Conservation (phyloP, 306 rosid genomes). For the Inga oerstediana region DNA sequence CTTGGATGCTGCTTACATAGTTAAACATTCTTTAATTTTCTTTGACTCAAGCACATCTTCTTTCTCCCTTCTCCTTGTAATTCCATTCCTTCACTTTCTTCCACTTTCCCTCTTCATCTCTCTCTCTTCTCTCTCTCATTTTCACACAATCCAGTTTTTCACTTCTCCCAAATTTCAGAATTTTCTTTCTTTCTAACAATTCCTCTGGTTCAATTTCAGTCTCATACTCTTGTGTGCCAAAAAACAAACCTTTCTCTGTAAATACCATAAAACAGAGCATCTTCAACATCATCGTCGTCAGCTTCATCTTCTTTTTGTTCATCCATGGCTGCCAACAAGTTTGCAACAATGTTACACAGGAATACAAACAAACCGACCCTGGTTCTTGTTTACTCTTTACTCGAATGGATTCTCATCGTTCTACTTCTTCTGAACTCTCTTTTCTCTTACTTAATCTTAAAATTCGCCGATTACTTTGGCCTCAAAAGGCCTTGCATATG, state of each 20-base stretch:
- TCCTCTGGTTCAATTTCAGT: constrained; percentile 26
- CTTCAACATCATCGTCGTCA: neutral
- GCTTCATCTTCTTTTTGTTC: neutral
- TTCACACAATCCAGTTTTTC: constrained; percentile 33
- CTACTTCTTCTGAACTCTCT: constrained; percentile 83
- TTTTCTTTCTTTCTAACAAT: neutral
- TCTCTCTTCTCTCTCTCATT: constrained; percentile 5
- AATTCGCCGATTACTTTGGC: constrained; percentile 83
- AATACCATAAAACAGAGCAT: constrained; percentile 47
- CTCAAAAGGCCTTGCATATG: constrained; percentile 85
- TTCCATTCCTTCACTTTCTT: constrained; percentile 46
- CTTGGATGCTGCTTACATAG: constrained; percentile 26
- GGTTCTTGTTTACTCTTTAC: constrained; percentile 72
- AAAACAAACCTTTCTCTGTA: constrained; percentile 41
- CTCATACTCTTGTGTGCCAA: constrained; percentile 1
- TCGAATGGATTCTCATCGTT: constrained; percentile 84
- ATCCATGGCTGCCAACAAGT: constrained; percentile 90
- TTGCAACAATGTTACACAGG: constrained; percentile 78
- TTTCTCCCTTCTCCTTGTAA: constrained; percentile 31
- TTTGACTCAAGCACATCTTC: constrained; percentile 40
- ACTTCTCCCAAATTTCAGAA: neutral
- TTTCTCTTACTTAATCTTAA: constrained; percentile 77
- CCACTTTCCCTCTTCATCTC: constrained; percentile 24
- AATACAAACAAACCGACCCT: constrained; percentile 85
- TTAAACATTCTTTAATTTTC: constrained; percentile 52